These are phyloP conservation scores for Colletotrichum sp. DNA, from an alignment of 2,329 filamentous ascomycete species.

Conservation along the genomic window DNA sequence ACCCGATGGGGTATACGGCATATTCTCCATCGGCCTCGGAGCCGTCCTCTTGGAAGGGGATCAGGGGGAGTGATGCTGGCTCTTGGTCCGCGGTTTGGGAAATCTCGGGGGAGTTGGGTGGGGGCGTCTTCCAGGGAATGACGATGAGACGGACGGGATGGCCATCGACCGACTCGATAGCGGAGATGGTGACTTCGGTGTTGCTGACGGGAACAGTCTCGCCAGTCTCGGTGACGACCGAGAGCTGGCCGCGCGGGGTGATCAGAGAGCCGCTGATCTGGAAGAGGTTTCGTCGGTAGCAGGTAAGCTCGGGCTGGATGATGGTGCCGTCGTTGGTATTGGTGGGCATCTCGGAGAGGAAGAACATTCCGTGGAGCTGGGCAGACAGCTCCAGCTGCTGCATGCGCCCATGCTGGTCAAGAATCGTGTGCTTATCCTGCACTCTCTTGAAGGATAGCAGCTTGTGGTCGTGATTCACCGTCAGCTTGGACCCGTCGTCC, in stretches of 20 bases:
- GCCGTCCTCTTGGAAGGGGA: slow-evolving; percentile 68
- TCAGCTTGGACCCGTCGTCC: slow-evolving; percentile 62
- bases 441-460: slow-evolving; percentile 62
- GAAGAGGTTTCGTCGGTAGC: slow-evolving; percentile 94
- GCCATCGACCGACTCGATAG: slow-evolving; percentile 93
- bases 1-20: slow-evolving; percentile 90
- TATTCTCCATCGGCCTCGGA: slow-evolving; percentile 75
- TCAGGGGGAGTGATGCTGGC: slow-evolving; percentile 79
- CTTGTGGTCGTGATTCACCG: slow-evolving; percentile 66
- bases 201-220: slow-evolving; percentile 82
- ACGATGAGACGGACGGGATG: slow-evolving; percentile 93
- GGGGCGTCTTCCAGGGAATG: slow-evolving; percentile 96
- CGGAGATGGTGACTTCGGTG: slow-evolving; percentile 88
- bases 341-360: slow-evolving; percentile 79
- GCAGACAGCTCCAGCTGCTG: slow-evolving; percentile 69
- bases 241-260: slow-evolving; percentile 77
- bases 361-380: slow-evolving; percentile 89
- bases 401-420: slow-evolving; percentile 64
- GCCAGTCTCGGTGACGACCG: slow-evolving; percentile 82
- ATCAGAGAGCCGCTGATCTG: slow-evolving; percentile 92
- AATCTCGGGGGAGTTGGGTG: slow-evolving; percentile 75
- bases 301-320: slow-evolving; percentile 84
- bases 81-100: slow-evolving; percentile 78
- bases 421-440: slow-evolving; percentile 64
- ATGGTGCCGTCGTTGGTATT: slow-evolving; percentile 61